Evolutionary conservation across 495 filamentous ascomycete species (phyloP).

Genomic region (Xylaria bambusicola): DNA sequence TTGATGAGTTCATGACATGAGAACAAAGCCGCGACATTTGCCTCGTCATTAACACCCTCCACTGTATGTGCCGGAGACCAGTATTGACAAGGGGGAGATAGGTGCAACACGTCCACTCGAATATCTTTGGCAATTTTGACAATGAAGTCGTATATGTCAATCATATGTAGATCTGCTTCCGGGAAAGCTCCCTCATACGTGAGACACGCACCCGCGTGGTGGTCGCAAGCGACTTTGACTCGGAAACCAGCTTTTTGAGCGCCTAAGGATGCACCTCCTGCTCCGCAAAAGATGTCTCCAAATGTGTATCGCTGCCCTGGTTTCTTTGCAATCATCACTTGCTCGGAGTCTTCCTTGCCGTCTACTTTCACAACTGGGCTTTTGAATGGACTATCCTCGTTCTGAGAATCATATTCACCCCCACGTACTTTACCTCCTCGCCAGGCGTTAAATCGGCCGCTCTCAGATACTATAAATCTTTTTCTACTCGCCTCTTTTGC

Average conservation of each 20-base stretch:
- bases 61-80: conserved; percentile 79
- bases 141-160: conserved; percentile 54
- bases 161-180: conserved; percentile 40
- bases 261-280: conserved; percentile 72
- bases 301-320: conserved; percentile 58
- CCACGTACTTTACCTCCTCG: conserved; percentile 41
- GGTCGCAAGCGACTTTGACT: conserved; percentile 65
- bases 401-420: conserved; percentile 30
- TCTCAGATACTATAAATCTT: conserved; percentile 21
- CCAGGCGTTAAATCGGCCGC: conserved; percentile 36
- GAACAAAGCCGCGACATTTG: conserved; percentile 71
- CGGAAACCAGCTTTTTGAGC: conserved; percentile 63
- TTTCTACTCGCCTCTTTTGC: conserved; percentile 30
- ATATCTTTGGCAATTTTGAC: conserved; percentile 6
- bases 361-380: conserved; percentile 11
- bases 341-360: background rate
- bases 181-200: conserved; percentile 66
- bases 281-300: conserved; percentile 75
- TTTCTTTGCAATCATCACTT: conserved; percentile 18
- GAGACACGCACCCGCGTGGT: conserved; percentile 52
- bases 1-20: conserved; percentile 61
- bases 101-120: conserved; percentile 71
- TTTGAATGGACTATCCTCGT: background rate
- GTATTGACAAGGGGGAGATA: conserved; percentile 82
- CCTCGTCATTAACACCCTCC: conserved; percentile 65